Evolutionary conservation across 441 rosid genomes (phyloP).

Genomic region (Arabidopsis lyrata): DNA sequence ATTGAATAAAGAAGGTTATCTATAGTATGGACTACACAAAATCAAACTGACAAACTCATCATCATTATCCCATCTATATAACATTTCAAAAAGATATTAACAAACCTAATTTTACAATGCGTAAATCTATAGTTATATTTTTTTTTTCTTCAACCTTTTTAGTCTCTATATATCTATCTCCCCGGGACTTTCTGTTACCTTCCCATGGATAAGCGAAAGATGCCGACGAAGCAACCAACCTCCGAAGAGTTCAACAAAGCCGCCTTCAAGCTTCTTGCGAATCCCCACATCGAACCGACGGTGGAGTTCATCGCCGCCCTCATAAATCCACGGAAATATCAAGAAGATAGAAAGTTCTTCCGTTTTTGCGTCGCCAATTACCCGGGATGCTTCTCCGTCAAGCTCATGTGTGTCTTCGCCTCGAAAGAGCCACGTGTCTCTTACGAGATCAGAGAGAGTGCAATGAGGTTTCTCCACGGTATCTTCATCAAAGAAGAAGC

Average conservation of each 20-base stretch:
- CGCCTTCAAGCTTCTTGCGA: conserved; percentile 13
- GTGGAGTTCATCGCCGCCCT: conserved; percentile 2
- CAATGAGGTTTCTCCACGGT: not conserved
- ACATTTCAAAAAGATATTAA: too few species aligned
- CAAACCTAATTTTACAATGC: too few species aligned
- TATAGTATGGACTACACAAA: too few species aligned
- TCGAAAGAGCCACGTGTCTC: not conserved
- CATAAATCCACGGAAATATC: not conserved
- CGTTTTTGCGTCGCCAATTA: conserved; percentile 3
- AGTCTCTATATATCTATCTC: not conserved
- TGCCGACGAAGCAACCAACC: not conserved
- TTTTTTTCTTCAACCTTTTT: not conserved
- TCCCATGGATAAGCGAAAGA: not conserved
- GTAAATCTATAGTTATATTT: too few species aligned
- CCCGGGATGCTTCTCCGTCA: conserved; percentile 6
- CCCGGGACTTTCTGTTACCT: not conserved
- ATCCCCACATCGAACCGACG: not conserved
- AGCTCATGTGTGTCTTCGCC: not conserved
- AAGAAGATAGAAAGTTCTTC: conserved; percentile 8
- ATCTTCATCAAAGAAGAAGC: not conserved
- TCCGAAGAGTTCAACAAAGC: not conserved
- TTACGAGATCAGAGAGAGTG: not conserved
- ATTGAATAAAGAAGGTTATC: too few species aligned
- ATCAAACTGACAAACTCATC: too few species aligned
- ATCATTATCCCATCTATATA: too few species aligned